A percentile compares a stretch with the other conserved stretches of the same genome.
These are phyloP conservation scores for Avena sativa DNA, from an alignment of 176 grass and related monocot genomes.

Conservation along the genomic window DNA sequence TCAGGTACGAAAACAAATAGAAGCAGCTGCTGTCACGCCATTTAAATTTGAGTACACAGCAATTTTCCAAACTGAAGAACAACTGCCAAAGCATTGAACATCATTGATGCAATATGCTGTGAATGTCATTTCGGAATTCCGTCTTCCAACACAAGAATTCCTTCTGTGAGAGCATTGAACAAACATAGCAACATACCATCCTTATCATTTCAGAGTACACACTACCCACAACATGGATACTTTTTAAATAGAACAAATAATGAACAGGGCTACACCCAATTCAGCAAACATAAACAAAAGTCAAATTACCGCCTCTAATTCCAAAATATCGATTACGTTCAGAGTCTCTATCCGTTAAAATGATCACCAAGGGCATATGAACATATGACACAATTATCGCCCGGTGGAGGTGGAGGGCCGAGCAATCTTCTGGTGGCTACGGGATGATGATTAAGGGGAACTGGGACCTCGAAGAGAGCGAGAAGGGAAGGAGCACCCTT, in stretches of 20 bases:
- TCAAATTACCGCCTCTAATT: background rate
- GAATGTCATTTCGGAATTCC: background rate
- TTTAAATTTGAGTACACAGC: background rate
- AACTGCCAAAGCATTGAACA: background rate
- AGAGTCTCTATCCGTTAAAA: background rate
- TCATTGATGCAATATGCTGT: background rate
- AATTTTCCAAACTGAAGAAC: background rate
- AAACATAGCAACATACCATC: background rate
- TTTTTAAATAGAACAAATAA: background rate
- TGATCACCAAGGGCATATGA: constrained; percentile 1
- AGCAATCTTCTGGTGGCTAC: background rate
- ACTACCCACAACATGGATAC: background rate
- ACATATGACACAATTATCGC: background rate
- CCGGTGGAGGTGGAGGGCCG: background rate
- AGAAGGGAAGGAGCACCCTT: background rate
- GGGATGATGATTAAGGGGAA: background rate
- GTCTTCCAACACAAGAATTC: background rate
- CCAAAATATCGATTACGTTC: background rate
- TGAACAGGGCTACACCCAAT: background rate
- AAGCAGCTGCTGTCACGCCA: background rate
- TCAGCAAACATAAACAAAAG: too few relatives aligned
- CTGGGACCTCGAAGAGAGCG: background rate
- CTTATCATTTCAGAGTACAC: background rate
- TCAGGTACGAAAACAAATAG: background rate
- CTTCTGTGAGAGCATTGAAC: background rate